These are phyloP conservation scores for Wickerhamomyces ciferrii DNA, from an alignment of 805 yeast species.

Conservation along the genomic window DNA sequence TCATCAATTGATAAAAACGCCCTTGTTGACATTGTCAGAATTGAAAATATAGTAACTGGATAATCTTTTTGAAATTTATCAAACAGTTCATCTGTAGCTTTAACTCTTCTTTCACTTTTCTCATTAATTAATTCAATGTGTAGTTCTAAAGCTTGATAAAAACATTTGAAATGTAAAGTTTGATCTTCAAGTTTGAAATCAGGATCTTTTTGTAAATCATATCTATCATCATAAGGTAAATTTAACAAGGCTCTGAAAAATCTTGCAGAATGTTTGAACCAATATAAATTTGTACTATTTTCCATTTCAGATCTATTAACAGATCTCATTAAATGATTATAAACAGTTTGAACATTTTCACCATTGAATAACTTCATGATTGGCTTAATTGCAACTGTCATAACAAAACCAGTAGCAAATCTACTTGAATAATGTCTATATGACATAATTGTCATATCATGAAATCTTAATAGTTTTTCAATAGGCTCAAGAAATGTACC, in stretches of 20 bases:
- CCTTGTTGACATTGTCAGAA: background rate
- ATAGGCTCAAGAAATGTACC: conserved; percentile 38
- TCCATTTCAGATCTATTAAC: conserved; percentile 10
- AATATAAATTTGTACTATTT: conserved; percentile 4
- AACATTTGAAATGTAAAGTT: conserved; percentile 9
- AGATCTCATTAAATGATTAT: conserved; percentile 8
- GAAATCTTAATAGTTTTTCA: conserved; percentile 26
- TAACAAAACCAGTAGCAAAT: conserved; percentile 9
- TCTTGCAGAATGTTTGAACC: conserved; percentile 9
- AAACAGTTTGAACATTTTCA: conserved; percentile 6
- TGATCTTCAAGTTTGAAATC: background rate
- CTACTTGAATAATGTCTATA: conserved; percentile 12
- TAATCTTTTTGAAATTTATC: background rate
- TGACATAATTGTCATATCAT: conserved; percentile 16
- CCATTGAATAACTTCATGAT: conserved; percentile 8
- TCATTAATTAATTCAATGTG: background rate
- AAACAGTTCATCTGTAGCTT: background rate
- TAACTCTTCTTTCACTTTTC: background rate
- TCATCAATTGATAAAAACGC: conserved; percentile 12
- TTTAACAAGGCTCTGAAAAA: conserved; percentile 7
- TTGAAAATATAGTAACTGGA: conserved; percentile 4
- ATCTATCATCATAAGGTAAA: conserved; percentile 14
- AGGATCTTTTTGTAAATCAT: conserved; percentile 7
- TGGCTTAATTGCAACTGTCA: conserved; percentile 12
- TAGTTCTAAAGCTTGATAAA: conserved; percentile 7